Evolutionary conservation across 2,329 filamentous ascomycete species (phyloP).

Genomic region (Talaromyces amestolkiae): DNA sequence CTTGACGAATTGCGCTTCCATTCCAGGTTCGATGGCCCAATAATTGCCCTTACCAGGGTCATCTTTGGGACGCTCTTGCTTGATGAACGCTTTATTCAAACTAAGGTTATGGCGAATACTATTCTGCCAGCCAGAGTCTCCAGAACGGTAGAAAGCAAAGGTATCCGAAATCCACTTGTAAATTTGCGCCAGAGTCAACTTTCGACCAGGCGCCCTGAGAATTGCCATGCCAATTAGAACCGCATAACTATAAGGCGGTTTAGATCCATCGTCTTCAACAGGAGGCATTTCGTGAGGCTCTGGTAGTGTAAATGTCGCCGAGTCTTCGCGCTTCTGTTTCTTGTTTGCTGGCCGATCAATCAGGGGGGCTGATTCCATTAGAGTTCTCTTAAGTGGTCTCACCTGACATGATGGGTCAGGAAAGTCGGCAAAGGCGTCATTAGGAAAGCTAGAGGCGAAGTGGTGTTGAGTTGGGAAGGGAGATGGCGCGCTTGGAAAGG

Average conservation of each 20-base stretch:
- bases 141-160: conserved; percentile 79
- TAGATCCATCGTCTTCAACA: conserved; percentile 80
- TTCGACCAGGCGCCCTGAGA: conserved; percentile 75
- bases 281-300: conserved; percentile 75
- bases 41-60: conserved; percentile 98
- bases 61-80: conserved; percentile 92
- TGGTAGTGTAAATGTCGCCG: conserved; percentile 55
- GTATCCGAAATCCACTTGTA: conserved; percentile 99
- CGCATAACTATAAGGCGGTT: conserved; percentile 91
- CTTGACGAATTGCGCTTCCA: conserved; percentile 85
- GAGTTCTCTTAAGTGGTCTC: conserved; percentile 55
- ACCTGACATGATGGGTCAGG: conserved; percentile 46
- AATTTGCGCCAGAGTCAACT: conserved; percentile 87
- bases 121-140: conserved; percentile 94
- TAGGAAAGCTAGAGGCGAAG: conserved; percentile 40
- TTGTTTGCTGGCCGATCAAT: conserved; percentile 65
- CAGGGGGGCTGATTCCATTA: conserved; percentile 71
- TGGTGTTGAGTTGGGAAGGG: conserved; percentile 50
- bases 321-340: conserved; percentile 63
- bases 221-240: conserved; percentile 97
- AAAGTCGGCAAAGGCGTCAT: conserved; percentile 48
- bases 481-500: conserved; percentile 46
- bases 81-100: conserved; percentile 93
- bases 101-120: conserved; percentile 98
- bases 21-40: conserved; percentile 89